These are phyloP conservation scores for Colletotrichum sublineola DNA, from an alignment of 2,329 filamentous ascomycete genomes.

Conservation along the genomic window DNA sequence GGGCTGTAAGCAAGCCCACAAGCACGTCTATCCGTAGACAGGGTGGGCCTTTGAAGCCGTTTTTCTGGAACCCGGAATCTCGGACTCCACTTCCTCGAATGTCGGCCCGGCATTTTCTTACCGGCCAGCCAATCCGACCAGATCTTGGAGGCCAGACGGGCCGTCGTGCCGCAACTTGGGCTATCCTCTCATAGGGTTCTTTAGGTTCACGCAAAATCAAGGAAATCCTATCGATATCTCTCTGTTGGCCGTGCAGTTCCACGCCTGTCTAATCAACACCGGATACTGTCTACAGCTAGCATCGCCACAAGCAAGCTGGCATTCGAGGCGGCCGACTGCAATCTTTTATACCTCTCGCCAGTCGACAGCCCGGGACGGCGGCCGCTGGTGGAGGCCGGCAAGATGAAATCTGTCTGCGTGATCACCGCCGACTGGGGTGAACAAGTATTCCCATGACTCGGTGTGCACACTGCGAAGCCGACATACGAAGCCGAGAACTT, in stretches of 20 bases:
- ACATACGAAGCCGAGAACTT: conserved; percentile 10
- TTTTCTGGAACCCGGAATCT: conserved; percentile 33
- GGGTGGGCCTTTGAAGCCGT: conserved; percentile 16
- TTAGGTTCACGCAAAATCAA: background rate
- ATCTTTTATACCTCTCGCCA: conserved; percentile 30
- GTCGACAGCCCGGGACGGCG: conserved; percentile 13
- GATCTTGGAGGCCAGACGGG: conserved; percentile 16
- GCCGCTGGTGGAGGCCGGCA: conserved; percentile 7
- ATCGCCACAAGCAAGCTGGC: background rate
- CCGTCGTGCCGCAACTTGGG: conserved; percentile 28
- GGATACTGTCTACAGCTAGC: background rate
- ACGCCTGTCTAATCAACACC: conserved; percentile 21
- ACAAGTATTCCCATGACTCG: background rate
- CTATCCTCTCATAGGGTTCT: background rate
- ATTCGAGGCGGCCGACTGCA: conserved; percentile 19
- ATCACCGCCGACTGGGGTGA: background rate
- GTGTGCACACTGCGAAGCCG: conserved; percentile 1
- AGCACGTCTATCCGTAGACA: background rate
- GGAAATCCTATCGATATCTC: conserved; percentile 5
- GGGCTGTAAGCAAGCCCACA: background rate
- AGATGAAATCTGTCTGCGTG: background rate
- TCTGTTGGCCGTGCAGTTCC: conserved; percentile 16
- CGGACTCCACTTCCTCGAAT: conserved; percentile 19
- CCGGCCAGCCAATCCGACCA: conserved; percentile 34
- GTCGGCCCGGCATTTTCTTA: conserved; percentile 18